Percentiles rank a stretch among this genome's conserved stretches.
phyloP scores from a whole-genome alignment of 306 rosid genomes.

The Pyrus communis region DNA sequence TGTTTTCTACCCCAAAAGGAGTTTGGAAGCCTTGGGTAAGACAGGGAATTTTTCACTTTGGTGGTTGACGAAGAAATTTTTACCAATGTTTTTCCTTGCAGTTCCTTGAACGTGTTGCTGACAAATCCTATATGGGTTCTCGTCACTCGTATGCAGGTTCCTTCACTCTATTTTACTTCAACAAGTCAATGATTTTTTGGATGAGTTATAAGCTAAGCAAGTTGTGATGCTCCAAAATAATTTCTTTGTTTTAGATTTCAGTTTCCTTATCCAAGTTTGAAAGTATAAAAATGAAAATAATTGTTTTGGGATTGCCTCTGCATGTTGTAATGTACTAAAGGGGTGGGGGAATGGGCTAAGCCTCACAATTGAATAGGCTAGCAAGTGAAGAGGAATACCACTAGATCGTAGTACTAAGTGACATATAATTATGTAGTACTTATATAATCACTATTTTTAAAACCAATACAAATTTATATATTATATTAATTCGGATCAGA shows the following conservation, averaged over 20 bases:
- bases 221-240: not conserved
- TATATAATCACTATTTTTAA: too few relatives aligned
- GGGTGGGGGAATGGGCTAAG: too few relatives aligned
- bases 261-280: too few relatives aligned
- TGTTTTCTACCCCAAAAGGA: not conserved
- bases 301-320: not conserved
- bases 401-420: too few relatives aligned
- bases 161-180: not conserved
- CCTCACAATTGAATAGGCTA: too few relatives aligned
- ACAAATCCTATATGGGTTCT: slow-evolving; percentile 86
- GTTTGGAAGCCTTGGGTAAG: not conserved
- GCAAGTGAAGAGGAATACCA: too few relatives aligned
- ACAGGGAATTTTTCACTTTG: not conserved
- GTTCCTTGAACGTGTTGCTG: slow-evolving; percentile 68
- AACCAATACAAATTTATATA: too few relatives aligned
- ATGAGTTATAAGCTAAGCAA: not conserved
- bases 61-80: not conserved
- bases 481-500: too few relatives aligned
- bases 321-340: not conserved
- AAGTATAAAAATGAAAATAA: not conserved
- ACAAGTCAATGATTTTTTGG: not conserved
- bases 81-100: slow-evolving; percentile 29
- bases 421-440: too few relatives aligned
- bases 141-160: slow-evolving; percentile 92
- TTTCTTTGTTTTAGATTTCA: not conserved